phyloP scores from a whole-genome alignment of 1,284 basidiomycete genomes.

The Flammula alnicola region DNA sequence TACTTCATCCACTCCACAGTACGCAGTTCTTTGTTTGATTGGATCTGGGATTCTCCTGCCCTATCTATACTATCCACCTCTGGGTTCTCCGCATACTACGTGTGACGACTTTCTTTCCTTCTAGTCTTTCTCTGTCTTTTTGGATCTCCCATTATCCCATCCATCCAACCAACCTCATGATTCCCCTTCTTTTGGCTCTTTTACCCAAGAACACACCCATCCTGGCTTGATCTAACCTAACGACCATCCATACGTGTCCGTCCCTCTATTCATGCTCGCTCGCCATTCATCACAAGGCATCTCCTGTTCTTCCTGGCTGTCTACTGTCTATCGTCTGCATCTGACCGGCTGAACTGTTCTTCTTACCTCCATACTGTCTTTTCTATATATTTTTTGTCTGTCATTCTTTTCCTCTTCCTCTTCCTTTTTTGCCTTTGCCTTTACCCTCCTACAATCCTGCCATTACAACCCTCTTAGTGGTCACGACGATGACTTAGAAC shows the following conservation, averaged over 20 bases:
- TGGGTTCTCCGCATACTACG: constrained; percentile 14
- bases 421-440: constrained; percentile 16
- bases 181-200: constrained; percentile 8
- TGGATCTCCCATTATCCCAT: constrained; percentile 14
- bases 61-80: constrained; percentile 18
- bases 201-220: not conserved
- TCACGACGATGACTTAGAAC: constrained; percentile 17
- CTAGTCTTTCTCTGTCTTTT: constrained; percentile 22
- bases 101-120: constrained; percentile 29
- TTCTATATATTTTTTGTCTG: constrained; percentile 1
- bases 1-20: constrained; percentile 30
- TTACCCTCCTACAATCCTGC: constrained; percentile 1
- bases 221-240: constrained; percentile 15
- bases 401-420: constrained; percentile 12
- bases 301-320: constrained; percentile 5
- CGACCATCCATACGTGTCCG: constrained; percentile 3
- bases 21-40: constrained; percentile 59
- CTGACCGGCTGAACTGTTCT: constrained; percentile 10
- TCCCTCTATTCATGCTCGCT: constrained; percentile 5
- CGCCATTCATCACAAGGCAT: constrained; percentile 9
- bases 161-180: constrained; percentile 15
- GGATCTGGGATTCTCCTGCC: constrained; percentile 21
- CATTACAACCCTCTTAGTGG: constrained; percentile 1
- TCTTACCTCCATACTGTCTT: constrained; percentile 7
- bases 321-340: constrained; percentile 4